Evolutionary conservation across 495 filamentous ascomycete genomes (phyloP).

Genomic region (Annulohypoxylon bovei): DNA sequence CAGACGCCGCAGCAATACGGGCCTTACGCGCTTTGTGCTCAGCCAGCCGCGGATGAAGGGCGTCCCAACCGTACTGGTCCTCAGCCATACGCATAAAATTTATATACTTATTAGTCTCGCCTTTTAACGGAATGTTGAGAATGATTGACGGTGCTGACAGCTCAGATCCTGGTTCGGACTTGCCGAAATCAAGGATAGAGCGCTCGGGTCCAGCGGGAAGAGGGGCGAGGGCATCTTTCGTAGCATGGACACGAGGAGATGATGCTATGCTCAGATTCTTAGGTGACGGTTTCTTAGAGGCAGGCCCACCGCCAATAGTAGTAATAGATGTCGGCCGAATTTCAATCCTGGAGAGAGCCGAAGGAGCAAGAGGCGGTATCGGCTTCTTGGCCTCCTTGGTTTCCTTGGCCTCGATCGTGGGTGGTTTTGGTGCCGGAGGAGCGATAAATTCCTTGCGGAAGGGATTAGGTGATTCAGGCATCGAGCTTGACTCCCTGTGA

Average conservation of each 20-base stretch:
- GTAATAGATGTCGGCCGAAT: slow-evolving; percentile 52
- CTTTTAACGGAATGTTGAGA: slow-evolving; percentile 80
- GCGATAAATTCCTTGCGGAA: slow-evolving; percentile 45
- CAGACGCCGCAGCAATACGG: slow-evolving; percentile 84
- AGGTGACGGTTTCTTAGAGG: slow-evolving; percentile 46
- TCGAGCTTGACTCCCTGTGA: slow-evolving; percentile 38
- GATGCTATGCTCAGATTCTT: slow-evolving; percentile 55
- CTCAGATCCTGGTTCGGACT: slow-evolving; percentile 59
- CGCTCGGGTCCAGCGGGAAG: slow-evolving; percentile 52
- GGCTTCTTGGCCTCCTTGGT: slow-evolving; percentile 47
- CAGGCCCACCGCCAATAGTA: slow-evolving; percentile 52
- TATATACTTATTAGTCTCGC: slow-evolving; percentile 85
- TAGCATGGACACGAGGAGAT: slow-evolving; percentile 51
- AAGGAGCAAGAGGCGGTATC: slow-evolving; percentile 42
- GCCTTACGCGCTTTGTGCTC: slow-evolving; percentile 82
- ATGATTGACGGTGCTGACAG: slow-evolving; percentile 78
- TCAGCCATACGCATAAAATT: slow-evolving; percentile 96
- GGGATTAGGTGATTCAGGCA: slow-evolving; percentile 48
- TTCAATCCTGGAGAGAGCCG: slow-evolving; percentile 47
- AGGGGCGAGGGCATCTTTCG: slow-evolving; percentile 53
- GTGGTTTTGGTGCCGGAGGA: slow-evolving; percentile 50
- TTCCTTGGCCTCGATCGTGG: slow-evolving; percentile 44
- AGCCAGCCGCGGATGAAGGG: slow-evolving; percentile 87
- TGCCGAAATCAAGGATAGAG: slow-evolving; percentile 63
- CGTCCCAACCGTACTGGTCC: slow-evolving; percentile 92